A percentile compares a stretch with the other conserved stretches of the same genome.
phyloP scores from a whole-genome alignment of 305 asterid species.

The Nicotiana rustica region DNA sequence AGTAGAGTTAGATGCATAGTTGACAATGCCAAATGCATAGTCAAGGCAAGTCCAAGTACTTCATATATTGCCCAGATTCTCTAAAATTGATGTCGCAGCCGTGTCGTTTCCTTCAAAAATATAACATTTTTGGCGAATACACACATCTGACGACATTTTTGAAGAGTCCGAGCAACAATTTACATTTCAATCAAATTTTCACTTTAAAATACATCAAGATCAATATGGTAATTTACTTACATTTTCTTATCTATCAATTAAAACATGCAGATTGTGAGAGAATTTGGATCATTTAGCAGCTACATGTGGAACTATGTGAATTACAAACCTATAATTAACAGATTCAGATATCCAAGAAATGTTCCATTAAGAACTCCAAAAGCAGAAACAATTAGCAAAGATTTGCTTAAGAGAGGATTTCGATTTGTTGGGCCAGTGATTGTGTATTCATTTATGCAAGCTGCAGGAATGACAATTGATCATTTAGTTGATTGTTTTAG shows the following conservation, averaged over 20 bases:
- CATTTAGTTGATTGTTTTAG: slow-evolving; percentile 86
- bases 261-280: slow-evolving; percentile 62
- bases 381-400: slow-evolving; percentile 91
- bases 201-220: neutral
- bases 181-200: too few relatives aligned
- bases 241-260: neutral
- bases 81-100: rapidly evolving
- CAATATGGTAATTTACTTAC: neutral
- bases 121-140: too few relatives aligned
- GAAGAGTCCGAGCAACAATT: too few relatives aligned
- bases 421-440: slow-evolving; percentile 92
- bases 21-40: slow-evolving; percentile 86
- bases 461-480: slow-evolving; percentile 85
- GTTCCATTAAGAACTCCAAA: slow-evolving; percentile 88
- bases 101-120: too few relatives aligned
- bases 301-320: slow-evolving; percentile 87
- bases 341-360: slow-evolving; percentile 69
- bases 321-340: slow-evolving; percentile 82
- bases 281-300: slow-evolving; percentile 84
- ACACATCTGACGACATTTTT: too few relatives aligned
- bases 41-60: slow-evolving; percentile 56
- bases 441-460: slow-evolving; percentile 91
- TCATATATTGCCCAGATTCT: too few relatives aligned
- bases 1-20: slow-evolving; percentile 83
- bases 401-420: slow-evolving; percentile 75